These are phyloP conservation scores for Anastatica hierochuntica DNA, from an alignment of 345 rosid species.

Conservation along the genomic window DNA sequence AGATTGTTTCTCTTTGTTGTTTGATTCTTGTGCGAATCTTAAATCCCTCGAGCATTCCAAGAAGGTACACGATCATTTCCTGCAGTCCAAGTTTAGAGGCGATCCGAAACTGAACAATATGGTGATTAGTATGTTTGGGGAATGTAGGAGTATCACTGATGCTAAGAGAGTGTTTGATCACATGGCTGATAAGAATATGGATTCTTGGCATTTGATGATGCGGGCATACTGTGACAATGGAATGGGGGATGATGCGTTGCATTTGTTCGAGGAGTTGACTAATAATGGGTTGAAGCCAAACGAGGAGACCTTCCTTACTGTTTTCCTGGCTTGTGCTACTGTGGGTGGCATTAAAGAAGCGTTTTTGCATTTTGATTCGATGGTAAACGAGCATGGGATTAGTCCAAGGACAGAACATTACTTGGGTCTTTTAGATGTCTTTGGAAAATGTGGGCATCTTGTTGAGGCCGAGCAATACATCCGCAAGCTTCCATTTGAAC, in stretches of 20 bases:
- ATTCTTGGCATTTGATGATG: conserved; percentile 68
- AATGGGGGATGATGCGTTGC: conserved; percentile 68
- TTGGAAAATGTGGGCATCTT: conserved; percentile 61
- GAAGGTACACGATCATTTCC: conserved; percentile 66
- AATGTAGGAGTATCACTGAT: conserved; percentile 47
- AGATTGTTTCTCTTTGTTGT: conserved; percentile 38
- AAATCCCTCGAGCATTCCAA: conserved; percentile 54
- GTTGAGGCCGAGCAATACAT: conserved; percentile 48
- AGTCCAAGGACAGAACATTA: conserved; percentile 40
- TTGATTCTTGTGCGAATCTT: conserved; percentile 35
- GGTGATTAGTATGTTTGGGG: conserved; percentile 55
- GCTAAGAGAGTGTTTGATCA: conserved; percentile 70
- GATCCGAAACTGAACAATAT: conserved; percentile 45
- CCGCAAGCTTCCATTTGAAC: conserved; percentile 42
- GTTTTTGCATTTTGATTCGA: conserved; percentile 53
- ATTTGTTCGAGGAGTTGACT: conserved; percentile 59
- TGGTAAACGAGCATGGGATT: conserved; percentile 44
- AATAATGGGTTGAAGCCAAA: conserved; percentile 38
- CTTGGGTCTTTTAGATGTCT: conserved; percentile 50
- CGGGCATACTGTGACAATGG: conserved; percentile 47
- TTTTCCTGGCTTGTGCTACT: conserved; percentile 53
- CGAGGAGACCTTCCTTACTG: conserved; percentile 45
- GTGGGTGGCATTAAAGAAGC: conserved; percentile 66
- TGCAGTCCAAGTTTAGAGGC: conserved; percentile 44
- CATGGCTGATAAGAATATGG: conserved; percentile 56